Evolutionary conservation across 1,284 basidiomycete genomes (phyloP).

Genomic region (Leccinum fallax): DNA sequence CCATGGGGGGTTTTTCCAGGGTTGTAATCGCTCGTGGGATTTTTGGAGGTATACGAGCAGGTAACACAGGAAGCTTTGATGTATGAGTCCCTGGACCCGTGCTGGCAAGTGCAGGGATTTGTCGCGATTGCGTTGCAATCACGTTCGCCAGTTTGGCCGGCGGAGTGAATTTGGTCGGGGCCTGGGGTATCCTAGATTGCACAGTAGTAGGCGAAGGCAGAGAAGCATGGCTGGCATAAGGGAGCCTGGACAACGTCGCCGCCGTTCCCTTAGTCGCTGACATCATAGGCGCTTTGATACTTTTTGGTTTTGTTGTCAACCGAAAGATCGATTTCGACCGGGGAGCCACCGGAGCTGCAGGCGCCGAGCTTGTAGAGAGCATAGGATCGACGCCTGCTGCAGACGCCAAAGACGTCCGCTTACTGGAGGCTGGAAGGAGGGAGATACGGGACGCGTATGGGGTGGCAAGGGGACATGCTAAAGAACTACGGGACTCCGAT

Average conservation of each 20-base stretch:
- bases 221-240: conserved; percentile 7
- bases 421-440: conserved; percentile 27
- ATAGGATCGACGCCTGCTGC: conserved; percentile 25
- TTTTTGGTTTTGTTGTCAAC: conserved; percentile 30
- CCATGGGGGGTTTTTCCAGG: conserved; percentile 6
- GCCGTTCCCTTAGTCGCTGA: conserved; percentile 1
- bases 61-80: conserved; percentile 26
- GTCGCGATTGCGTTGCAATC: conserved; percentile 31
- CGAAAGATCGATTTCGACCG: conserved; percentile 36
- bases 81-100: conserved; percentile 2
- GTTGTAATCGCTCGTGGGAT: conserved; percentile 6
- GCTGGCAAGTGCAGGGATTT: not conserved
- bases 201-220: conserved; percentile 10
- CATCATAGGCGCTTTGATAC: conserved; percentile 19
- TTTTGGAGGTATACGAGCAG: conserved; percentile 20
- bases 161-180: conserved; percentile 30
- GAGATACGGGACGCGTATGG: conserved; percentile 24
- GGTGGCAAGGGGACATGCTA: conserved; percentile 5
- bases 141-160: conserved; percentile 34
- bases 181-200: conserved; percentile 30
- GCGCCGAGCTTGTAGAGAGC: conserved; percentile 1
- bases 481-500: conserved; percentile 26
- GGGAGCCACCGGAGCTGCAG: conserved; percentile 1
- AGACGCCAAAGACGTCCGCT: conserved; percentile 32
- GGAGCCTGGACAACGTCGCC: conserved; percentile 14